Base-by-base conservation (phyloP, 2,329 filamentous ascomycete genomes). In the Fusarium citri region DNA sequence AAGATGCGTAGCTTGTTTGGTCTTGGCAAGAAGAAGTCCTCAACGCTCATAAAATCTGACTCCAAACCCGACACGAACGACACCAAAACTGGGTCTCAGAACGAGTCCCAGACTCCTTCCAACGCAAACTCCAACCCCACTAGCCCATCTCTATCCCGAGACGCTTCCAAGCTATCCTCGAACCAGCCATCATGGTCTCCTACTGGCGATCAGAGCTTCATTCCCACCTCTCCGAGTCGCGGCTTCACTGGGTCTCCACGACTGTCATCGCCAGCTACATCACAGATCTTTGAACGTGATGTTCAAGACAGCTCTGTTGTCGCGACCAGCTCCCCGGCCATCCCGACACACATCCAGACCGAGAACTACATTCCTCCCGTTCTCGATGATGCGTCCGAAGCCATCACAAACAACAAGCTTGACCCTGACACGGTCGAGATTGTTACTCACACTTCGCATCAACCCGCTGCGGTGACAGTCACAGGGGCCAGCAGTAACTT, bases 341-440 rank as follows among this genome's bases (percentile, higher is more conserved):
- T 98, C 66, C 95, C 95, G 5, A 90, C 92, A 10, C 95, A 98
- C 77, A 97, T 98, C 74, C 90, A 94, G 74, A 97, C 94, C 10
- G 95, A 98, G 79, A 94, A 98, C 81, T 89, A 94, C 78, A 98
- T 98, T 72, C 95, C 95, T 10, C 88, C 95, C 0, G 94, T 97
- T 15, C 86, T 98, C 49, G 94, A 97, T 78, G 95, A 95, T 54
- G 95, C 94, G 4, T 97, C 94, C 43, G 89, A 94, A 74, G 94
- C 94, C 60, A 97, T 98, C 76, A 98, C 95, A 15, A 94, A 97
- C 80, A 85, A 89, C 72, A 90, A 91, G 60, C 86, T 98, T 53
- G 91, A 96, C 78, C 94, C 94, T 7, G 94, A 98, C 78, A 88
- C 90, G 25, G 94, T 98, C 56, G 94, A 98, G 82, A 98, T 98